Percentiles rank a stretch among this genome's conserved stretches.
phyloP scores from a whole-genome alignment of 2,329 filamentous ascomycete species.

The Arthroderma sp. region DNA sequence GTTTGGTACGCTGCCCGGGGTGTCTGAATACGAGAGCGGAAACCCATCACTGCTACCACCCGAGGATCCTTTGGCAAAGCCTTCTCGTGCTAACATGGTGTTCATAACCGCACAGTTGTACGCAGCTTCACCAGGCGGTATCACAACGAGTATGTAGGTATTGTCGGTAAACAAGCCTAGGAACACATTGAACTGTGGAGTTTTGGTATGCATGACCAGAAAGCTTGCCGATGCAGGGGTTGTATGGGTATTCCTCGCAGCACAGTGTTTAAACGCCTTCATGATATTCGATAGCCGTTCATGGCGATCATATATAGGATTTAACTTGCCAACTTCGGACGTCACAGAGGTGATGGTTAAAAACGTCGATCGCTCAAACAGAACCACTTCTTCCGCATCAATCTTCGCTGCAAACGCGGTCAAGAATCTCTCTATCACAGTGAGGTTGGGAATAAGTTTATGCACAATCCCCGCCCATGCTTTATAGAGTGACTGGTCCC shows the following conservation, averaged over 20 bases:
- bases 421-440: slow-evolving; percentile 76
- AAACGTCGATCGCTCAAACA: slow-evolving; percentile 94
- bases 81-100: slow-evolving; percentile 71
- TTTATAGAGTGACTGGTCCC: slow-evolving; percentile 97
- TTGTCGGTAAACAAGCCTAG: slow-evolving; percentile 94
- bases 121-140: slow-evolving; percentile 79
- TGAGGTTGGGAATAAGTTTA: slow-evolving; percentile 87
- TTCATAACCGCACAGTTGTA: slow-evolving; percentile 88
- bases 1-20: slow-evolving; percentile 4
- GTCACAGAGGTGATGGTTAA: slow-evolving; percentile 91
- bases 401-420: slow-evolving; percentile 71
- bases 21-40: slow-evolving; percentile 27
- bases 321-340: slow-evolving; percentile 58
- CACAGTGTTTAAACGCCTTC: slow-evolving; percentile 89
- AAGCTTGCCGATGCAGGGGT: slow-evolving; percentile 34
- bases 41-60: slow-evolving; percentile 31
- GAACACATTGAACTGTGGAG: slow-evolving; percentile 72
- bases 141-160: slow-evolving; percentile 85
- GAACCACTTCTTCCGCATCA: slow-evolving; percentile 81
- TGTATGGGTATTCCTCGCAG: slow-evolving; percentile 35
- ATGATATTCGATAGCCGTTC: slow-evolving; percentile 95
- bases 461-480: slow-evolving; percentile 98
- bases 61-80: slow-evolving; percentile 54
- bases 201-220: slow-evolving; percentile 39
- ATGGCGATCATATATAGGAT: slow-evolving; percentile 84